phyloP scores from a whole-genome alignment of 345 rosid species.

The Arabidopsis arenosa region DNA sequence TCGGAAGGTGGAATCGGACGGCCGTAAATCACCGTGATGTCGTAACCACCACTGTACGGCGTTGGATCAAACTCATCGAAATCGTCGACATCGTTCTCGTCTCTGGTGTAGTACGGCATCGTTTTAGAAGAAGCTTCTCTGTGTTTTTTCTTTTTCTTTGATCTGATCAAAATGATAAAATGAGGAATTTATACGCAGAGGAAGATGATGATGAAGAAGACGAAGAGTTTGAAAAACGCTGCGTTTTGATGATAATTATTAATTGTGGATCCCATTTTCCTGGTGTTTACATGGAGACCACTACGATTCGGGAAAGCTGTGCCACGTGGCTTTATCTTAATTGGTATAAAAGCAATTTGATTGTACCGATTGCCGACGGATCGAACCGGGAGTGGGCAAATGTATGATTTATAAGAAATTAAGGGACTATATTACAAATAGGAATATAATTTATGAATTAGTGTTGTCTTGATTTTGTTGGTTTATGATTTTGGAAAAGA shows the following conservation, averaged over 20 bases:
- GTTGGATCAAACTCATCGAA: conserved; percentile 91
- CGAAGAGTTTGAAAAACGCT: conserved; percentile 9
- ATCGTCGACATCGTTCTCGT: conserved; percentile 62
- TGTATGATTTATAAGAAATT: background rate
- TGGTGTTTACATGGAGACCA: conserved; percentile 38
- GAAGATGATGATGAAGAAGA: conserved; percentile 1
- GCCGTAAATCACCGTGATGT: conserved; percentile 68
- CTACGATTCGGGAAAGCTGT: conserved; percentile 20
- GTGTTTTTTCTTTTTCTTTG: background rate
- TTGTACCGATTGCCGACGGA: conserved; percentile 15
- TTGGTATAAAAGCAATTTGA: background rate
- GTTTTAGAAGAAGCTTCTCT: conserved; percentile 29
- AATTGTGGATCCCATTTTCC: background rate
- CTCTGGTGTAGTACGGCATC: conserved; percentile 80
- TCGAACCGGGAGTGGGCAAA: background rate
- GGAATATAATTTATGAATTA: background rate
- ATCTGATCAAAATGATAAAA: conserved; percentile 25
- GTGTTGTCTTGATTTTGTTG: too few relatives aligned
- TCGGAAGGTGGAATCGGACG: conserved; percentile 76
- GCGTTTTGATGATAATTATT: conserved; percentile 9
- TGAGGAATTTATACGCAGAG: conserved; percentile 11
- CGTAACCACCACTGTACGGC: conserved; percentile 94
- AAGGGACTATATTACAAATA: background rate
- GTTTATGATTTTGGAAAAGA: too few relatives aligned
- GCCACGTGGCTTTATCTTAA: conserved; percentile 25